Conservation (phyloP, 1,284 basidiomycete species). For the Ustilago crameri region DNA sequence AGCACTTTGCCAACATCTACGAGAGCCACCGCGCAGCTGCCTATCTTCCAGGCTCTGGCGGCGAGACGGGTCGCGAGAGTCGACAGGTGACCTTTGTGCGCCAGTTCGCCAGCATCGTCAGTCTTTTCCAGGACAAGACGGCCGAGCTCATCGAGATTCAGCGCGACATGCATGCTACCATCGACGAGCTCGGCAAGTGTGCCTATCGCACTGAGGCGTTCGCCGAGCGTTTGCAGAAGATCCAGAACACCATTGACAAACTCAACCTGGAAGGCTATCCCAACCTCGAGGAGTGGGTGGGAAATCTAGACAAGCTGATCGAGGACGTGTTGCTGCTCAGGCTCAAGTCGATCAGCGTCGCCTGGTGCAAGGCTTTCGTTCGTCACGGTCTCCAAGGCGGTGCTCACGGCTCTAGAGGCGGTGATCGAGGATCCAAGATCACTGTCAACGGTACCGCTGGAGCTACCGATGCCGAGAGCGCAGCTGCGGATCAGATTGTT, state of each 20-base stretch:
- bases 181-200: conserved; percentile 81
- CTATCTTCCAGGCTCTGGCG: conserved; percentile 56
- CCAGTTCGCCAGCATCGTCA: conserved; percentile 91
- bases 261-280: conserved; percentile 96
- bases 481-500: conserved; percentile 33
- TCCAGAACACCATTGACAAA: conserved; percentile 91
- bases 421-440: conserved; percentile 23
- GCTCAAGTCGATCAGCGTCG: conserved; percentile 80
- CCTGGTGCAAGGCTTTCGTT: conserved; percentile 86
- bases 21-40: conserved; percentile 73
- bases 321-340: conserved; percentile 84
- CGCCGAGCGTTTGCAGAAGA: conserved; percentile 78
- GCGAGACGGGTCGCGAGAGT: conserved; percentile 73
- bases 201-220: conserved; percentile 85
- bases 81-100: conserved; percentile 91
- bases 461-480: conserved; percentile 11
- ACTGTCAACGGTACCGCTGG: conserved; percentile 11
- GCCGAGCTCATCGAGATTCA: conserved; percentile 91
- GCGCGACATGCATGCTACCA: conserved; percentile 82
- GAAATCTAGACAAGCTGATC: conserved; percentile 85
- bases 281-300: conserved; percentile 96
- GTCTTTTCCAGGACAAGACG: conserved; percentile 83
- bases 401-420: conserved; percentile 1
- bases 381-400: conserved; percentile 23
- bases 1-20: conserved; percentile 76